Evolutionary conservation across 495 filamentous ascomycete species (phyloP), one percentile per base, ranked within the genome.

Genomic region (Aspergillus indologenus): DNA sequence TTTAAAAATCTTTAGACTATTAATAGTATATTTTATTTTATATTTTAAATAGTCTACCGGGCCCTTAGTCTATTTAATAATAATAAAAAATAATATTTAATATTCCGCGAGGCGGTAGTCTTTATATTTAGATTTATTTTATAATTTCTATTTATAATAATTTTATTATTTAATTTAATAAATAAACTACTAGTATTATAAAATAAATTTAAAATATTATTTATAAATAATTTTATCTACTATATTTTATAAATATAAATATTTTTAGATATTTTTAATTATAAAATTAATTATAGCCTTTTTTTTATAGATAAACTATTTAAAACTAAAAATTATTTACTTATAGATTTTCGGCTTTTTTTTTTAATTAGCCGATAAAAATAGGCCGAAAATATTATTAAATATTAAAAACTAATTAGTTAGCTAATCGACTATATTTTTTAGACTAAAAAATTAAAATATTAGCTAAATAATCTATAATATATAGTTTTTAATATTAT

Each of bases 271-370:
- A 51, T 24, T 51, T 14, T 51, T 21, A 51, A 51, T 2, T 24
- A 24, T 24, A 24, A 46, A 8, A 8, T 14, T 51, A 7, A 7
- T 24, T 23, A 23, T 24, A 24, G 11, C 3, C n/a, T 18, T 20
- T 34, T 53, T 29, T 34, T 14, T 29, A 29, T 29, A 29, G 9
- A 29, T 29, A 29, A 9, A 31, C 15, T 22, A 53, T 5, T 34
- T 22, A n/a, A 34, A n/a, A 22, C 5, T 48, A 48, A 22, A 14
- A 48, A 23, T 14, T 48, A 22, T 23, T 48, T 7, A 48, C 22
- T 56, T 42, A 45, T 48, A 29, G 19, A 45, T 50, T 11, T 50
- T 23, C 18, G 22, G 18, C 46, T 47, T n/a, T 56, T 46, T 22
- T 18, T 23, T 26, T 9, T 29, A 9, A 26, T 7, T 23, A 26